Conservation (phyloP, 495 filamentous ascomycete genomes). For the Xylaria cubensis region DNA sequence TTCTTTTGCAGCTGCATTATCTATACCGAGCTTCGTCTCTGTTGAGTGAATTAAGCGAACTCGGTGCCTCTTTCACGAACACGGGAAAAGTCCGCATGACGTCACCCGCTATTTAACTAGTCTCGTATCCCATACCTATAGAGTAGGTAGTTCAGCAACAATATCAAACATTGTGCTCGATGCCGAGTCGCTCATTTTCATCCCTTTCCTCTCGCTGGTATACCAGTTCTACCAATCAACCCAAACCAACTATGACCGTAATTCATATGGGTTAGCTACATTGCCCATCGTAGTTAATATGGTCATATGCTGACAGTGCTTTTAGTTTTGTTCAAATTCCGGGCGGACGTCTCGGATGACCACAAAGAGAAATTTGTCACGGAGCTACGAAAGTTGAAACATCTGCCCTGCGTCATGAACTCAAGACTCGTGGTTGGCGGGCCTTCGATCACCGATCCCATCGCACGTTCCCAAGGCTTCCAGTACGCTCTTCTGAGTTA, state of each 20-base stretch:
- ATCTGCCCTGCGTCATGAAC: slow-evolving; percentile 48
- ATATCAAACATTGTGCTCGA: background rate
- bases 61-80: background rate
- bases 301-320: background rate
- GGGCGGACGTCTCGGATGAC: slow-evolving; percentile 39
- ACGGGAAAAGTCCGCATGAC: slow-evolving; percentile 17
- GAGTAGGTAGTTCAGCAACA: background rate
- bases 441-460: slow-evolving; percentile 53
- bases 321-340: slow-evolving; percentile 57
- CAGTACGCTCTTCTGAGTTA: slow-evolving; percentile 55
- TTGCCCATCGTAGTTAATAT: background rate
- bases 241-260: background rate
- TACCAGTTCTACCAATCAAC: background rate
- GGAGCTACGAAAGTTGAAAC: slow-evolving; percentile 52
- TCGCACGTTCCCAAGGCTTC: slow-evolving; percentile 55
- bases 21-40: background rate
- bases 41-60: background rate
- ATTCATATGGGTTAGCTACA: slow-evolving; percentile 4
- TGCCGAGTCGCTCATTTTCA: background rate
- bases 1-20: background rate
- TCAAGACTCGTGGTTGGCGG: slow-evolving; percentile 53
- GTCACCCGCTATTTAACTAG: background rate
- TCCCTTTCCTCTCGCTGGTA: background rate
- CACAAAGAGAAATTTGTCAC: slow-evolving; percentile 49
- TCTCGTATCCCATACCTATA: background rate